These are phyloP conservation scores for Hymenoscyphus linearis DNA, from an alignment of 2,329 filamentous ascomycete species.

Conservation along the genomic window DNA sequence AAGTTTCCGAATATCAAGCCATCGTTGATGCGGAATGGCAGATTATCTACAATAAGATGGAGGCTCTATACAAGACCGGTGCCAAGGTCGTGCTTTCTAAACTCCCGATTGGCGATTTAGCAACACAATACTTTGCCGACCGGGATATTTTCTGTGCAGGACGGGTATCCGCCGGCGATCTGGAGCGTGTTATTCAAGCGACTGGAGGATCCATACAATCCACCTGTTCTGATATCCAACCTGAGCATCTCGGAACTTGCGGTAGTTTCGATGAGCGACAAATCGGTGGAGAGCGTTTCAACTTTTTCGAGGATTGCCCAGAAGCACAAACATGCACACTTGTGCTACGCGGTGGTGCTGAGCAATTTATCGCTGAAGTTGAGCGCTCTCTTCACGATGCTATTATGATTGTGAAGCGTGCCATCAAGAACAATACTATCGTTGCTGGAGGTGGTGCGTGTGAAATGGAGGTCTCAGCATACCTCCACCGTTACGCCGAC, in stretches of 20 bases:
- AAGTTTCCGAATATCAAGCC: conserved; percentile 98
- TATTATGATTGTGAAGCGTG: conserved; percentile 99
- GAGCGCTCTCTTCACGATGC: conserved; percentile 97
- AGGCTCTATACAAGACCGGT: conserved; percentile 86
- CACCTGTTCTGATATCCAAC: conserved; percentile 90
- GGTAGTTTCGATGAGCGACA: conserved; percentile 91
- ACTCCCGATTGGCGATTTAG: conserved; percentile 92
- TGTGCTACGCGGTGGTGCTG: conserved; percentile 88
- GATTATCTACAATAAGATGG: conserved; percentile 99
- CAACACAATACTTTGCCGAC: conserved; percentile 97
- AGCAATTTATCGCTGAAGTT: conserved; percentile 98
- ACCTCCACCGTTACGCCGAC: conserved; percentile 89
- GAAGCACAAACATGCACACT: conserved; percentile 95
- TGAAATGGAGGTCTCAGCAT: conserved; percentile 95
- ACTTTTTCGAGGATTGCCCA: conserved; percentile 96
- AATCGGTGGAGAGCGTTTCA: conserved; percentile 95
- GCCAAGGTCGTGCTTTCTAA: conserved; percentile 98
- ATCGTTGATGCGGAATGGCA: conserved; percentile 99
- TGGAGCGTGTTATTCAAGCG: conserved; percentile 93
- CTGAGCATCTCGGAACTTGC: conserved; percentile 86
- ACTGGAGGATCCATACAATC: conserved; percentile 90
- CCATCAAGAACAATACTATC: conserved; percentile 89
- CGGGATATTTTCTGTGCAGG: conserved; percentile 97
- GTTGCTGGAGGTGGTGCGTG: conserved; percentile 90
- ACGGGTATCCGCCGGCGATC: conserved; percentile 82